Base-by-base conservation (phyloP, 345 rosid genomes). In the Populus simonii region DNA sequence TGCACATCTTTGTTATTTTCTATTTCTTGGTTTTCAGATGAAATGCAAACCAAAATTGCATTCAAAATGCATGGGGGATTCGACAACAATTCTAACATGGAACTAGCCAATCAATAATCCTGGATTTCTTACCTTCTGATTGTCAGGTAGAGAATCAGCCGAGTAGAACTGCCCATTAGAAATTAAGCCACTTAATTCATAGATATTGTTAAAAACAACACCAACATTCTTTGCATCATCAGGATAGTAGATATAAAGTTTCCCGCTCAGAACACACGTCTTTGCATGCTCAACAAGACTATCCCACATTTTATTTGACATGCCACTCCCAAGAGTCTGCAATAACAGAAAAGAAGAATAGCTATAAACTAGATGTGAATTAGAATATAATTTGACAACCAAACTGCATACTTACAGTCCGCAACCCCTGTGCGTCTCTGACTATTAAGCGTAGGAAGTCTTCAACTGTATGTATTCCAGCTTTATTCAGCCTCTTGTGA, bases 261-360 rank as follows among this genome's bases (percentile, higher is more conserved):
- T 93, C 84, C 90, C 97, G 72, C 91, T 88, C 76, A 89, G 81
- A 49, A 88, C 89, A 78, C 98, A 96, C 22, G 99, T 91, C 83
- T 89, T 96, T 15, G 98, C 91, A 86, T 96, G 99, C 77, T 96
- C 98, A 66, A 91, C 81, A 31, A 96, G 95, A 74, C 89, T 83
- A 72, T 93, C 98, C 99, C 99, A 96, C 99, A 93, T 96, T 86
- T 95, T 92, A 79, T 96, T 96, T 22, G 99, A 96, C 99, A 96
- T 96, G 66, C 99, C 98, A 73, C 97, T 93, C 79, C 99, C 99
- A 81, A 96, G 97, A 86, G 92, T 92, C 99, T 96, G 80, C 80
- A 85, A 20, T 55, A 82, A 67, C 5, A 16, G 57, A 76, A 68
- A 39, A 68, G 67, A 39, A 55, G 38, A 57, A 75, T 12, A 27